phyloP scores from a whole-genome alignment of 257 asterid genomes.

The Plantago elongata region DNA sequence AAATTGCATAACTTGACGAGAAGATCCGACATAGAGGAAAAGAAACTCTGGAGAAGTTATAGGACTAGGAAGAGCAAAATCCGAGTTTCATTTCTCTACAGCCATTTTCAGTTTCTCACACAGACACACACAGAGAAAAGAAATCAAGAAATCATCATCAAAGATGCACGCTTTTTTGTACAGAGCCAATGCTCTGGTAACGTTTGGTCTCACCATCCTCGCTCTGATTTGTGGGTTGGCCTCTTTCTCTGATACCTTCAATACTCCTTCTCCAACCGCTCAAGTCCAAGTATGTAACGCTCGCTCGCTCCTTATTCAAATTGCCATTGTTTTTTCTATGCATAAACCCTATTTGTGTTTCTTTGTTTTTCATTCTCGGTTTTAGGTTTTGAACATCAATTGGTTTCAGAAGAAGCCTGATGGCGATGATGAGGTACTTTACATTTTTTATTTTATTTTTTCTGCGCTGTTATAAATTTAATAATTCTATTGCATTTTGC shows the following conservation, averaged over 20 bases:
- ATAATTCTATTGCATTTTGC: not conserved
- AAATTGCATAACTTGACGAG: no score
- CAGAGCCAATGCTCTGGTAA: conserved; percentile 79
- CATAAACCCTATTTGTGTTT: not conserved
- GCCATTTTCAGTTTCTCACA: no score
- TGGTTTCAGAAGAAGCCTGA: conserved; percentile 85
- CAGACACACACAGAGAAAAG: no score
- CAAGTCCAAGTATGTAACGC: conserved; percentile 52
- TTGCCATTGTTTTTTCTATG: not conserved
- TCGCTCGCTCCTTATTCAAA: no score
- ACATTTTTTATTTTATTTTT: not conserved
- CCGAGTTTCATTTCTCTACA: no score
- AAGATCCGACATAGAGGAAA: no score
- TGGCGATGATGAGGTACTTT: conserved; percentile 75
- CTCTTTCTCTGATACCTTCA: conserved; percentile 81
- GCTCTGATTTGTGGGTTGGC: conserved; percentile 88
- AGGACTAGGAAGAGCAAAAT: no score
- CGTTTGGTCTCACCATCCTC: conserved; percentile 74
- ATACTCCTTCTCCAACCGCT: conserved; percentile 62
- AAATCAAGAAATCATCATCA: not conserved
- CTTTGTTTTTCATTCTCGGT: conserved; percentile 12
- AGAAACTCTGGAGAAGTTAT: no score
- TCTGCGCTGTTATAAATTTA: not conserved
- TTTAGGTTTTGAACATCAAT: conserved; percentile 65
- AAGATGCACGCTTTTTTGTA: conserved; percentile 68